Percentiles rank a stretch among this genome's conserved stretches.
These are phyloP conservation scores for Chlorella sp. DNA, from an alignment of 139 green algal genomes.

Conservation along the genomic window DNA sequence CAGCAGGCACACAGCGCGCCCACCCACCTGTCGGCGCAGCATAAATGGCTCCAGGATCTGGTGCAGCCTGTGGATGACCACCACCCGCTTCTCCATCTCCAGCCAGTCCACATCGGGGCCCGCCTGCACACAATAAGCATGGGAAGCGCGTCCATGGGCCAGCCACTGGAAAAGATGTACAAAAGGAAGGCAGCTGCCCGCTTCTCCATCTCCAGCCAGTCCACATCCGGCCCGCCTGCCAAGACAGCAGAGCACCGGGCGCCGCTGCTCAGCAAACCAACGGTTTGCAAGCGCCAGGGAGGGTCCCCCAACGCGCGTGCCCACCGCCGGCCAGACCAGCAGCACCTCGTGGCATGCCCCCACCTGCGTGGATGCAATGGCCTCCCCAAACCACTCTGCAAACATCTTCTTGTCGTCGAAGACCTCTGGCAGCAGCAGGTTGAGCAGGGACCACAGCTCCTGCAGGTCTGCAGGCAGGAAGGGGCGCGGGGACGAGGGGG, in stretches of 20 bases:
- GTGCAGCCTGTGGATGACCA: slow-evolving; percentile 88
- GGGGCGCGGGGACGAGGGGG: too few relatives aligned
- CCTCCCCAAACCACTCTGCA: slow-evolving; percentile 85
- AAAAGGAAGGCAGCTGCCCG: too few relatives aligned
- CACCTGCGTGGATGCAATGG: slow-evolving; percentile 33
- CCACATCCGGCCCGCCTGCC: too few relatives aligned
- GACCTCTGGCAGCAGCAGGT: slow-evolving; percentile 93
- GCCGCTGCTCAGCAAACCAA: too few relatives aligned
- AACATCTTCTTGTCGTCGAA: slow-evolving; percentile 97
- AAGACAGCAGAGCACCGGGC: too few relatives aligned
- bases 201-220: too few relatives aligned
- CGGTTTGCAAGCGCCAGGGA: not conserved
- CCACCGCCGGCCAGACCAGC: too few relatives aligned
- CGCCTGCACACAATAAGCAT: too few relatives aligned
- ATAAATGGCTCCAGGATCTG: slow-evolving; percentile 99
- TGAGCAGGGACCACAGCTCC: slow-evolving; percentile 93
- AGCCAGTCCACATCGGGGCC: slow-evolving; percentile 75
- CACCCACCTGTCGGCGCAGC: slow-evolving; percentile 86
- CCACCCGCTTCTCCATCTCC: slow-evolving; percentile 87
- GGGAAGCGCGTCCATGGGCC: too few relatives aligned
- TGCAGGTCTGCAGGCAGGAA: slow-evolving; percentile 56
- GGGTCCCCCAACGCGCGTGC: not conserved
- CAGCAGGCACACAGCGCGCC: not conserved
- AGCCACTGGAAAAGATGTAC: too few relatives aligned
- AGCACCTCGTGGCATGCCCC: too few relatives aligned